Evolutionary conservation across 257 asterid species (phyloP), one percentile per base, ranked within the genome.

Genomic region (Voacanga thouarsii): DNA sequence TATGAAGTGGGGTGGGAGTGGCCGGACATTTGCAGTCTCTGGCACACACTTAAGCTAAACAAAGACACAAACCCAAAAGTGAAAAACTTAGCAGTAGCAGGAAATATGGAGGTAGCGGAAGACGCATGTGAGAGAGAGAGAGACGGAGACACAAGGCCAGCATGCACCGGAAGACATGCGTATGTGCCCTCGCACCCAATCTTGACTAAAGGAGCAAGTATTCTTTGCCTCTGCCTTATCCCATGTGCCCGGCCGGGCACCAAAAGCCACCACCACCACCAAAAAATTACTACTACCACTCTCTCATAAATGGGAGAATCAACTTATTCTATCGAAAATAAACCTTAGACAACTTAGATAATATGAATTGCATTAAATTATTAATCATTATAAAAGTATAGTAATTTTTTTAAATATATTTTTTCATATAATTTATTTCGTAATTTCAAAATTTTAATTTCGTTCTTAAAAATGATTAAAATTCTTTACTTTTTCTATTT

Each of bases 121-220:
- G 75, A 53, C 81, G 88, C 93, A 90, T 87, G 92, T 91, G 96
- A 75, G 69, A 64, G 75, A 60, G 71, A 66, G 70, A 37, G n/a
- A 15, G 70, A 24, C 11, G 61, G 61, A 55, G 75, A 80, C 87
- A 86, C 67, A 87, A 82, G 74, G 16, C 75, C 84, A 79, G 79
- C 89, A 83, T 65, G 78, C 41, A 79, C 86, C 94, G 89, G 49
- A 82, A 90, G 91, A 88, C 92, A 88, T 85, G 91, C 81, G 74
- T 67, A 75, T 84, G 83, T 89, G 89, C 78, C 57, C 71, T 45
- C 82, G 86, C 86, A 85, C 86, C 88, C 83, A 79, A 59, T 86
- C 84, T 86, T 85, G 85, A 88, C 92, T 85, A 80, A 9, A 50
- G 23, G 37, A 7, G 56, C 80, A 78, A 75, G 24, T 16, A 71